Evolutionary conservation across 495 filamentous ascomycete species (phyloP).

Genomic region (Rostrohypoxylon terebratum): DNA sequence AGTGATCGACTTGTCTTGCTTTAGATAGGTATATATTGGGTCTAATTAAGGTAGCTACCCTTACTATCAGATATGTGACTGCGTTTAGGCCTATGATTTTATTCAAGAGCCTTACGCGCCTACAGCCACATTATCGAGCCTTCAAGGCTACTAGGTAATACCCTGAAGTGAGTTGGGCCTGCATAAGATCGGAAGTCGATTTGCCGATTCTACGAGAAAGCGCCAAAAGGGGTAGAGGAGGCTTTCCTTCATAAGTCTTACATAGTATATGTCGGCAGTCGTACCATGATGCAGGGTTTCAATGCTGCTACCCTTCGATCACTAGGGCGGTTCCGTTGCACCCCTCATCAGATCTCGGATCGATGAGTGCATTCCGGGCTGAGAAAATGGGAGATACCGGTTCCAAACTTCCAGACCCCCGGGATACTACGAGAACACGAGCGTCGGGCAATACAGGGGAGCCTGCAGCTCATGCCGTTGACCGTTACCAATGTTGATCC

Average conservation of each 20-base stretch:
- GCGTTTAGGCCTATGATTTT: background rate
- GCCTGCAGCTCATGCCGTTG: slow-evolving; percentile 30
- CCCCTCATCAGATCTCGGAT: slow-evolving; percentile 34
- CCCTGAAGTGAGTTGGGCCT: background rate
- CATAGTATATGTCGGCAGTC: slow-evolving; percentile 41
- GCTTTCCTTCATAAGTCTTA: background rate
- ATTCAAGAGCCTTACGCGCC: too few relatives aligned
- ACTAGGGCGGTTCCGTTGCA: slow-evolving; percentile 9
- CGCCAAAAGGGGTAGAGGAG: background rate
- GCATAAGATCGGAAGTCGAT: slow-evolving; percentile 6
- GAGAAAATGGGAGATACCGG: slow-evolving; percentile 6
- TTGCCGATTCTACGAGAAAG: background rate
- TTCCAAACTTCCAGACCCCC: background rate
- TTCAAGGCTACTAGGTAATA: background rate
- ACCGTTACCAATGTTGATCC: slow-evolving; percentile 28
- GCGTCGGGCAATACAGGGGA: slow-evolving; percentile 23
- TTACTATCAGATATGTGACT: background rate
- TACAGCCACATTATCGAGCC: background rate
- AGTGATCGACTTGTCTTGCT: background rate
- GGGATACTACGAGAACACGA: background rate
- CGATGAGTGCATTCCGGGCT: slow-evolving; percentile 23
- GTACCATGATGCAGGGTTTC: slow-evolving; percentile 25
- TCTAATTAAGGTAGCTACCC: background rate
- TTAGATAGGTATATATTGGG: background rate
- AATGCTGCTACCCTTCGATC: slow-evolving; percentile 35